A percentile compares a stretch with the other conserved stretches of the same genome.
Evolutionary conservation across 2,329 filamentous ascomycete genomes (phyloP).

Genomic region (Alternaria triticina): DNA sequence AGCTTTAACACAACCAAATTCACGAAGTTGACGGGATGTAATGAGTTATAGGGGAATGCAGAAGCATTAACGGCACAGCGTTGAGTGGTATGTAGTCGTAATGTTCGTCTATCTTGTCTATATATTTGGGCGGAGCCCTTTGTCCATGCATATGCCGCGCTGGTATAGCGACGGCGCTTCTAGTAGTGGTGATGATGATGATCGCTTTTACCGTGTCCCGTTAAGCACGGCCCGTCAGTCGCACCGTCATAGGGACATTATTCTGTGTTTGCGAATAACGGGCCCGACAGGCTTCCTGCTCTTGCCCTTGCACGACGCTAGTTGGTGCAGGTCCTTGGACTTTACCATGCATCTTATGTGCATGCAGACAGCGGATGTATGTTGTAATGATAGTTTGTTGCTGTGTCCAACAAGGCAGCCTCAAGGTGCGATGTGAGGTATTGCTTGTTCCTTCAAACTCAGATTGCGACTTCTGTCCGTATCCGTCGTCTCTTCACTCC

Average conservation of each 20-base stretch:
- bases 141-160: neutral
- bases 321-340: neutral
- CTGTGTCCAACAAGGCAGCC: neutral
- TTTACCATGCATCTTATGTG: neutral
- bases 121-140: neutral
- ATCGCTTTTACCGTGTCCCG: no score
- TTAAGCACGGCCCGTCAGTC: neutral
- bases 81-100: neutral
- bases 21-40: no score
- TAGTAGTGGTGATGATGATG: neutral
- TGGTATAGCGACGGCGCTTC: neutral
- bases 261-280: neutral
- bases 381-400: neutral
- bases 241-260: neutral
- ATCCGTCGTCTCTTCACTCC: conserved; percentile 40
- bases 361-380: neutral
- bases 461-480: conserved; percentile 12
- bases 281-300: neutral
- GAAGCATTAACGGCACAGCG: neutral
- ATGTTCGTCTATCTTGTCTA: neutral
- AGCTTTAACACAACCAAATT: no score
- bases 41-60: neutral
- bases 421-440: conserved; percentile 10
- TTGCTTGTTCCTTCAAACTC: conserved; percentile 16
- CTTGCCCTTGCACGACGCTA: neutral